Percentiles rank a stretch among this genome's conserved stretches.
phyloP scores from a whole-genome alignment of 2,329 filamentous ascomycete species.

The Didymella glomerata region DNA sequence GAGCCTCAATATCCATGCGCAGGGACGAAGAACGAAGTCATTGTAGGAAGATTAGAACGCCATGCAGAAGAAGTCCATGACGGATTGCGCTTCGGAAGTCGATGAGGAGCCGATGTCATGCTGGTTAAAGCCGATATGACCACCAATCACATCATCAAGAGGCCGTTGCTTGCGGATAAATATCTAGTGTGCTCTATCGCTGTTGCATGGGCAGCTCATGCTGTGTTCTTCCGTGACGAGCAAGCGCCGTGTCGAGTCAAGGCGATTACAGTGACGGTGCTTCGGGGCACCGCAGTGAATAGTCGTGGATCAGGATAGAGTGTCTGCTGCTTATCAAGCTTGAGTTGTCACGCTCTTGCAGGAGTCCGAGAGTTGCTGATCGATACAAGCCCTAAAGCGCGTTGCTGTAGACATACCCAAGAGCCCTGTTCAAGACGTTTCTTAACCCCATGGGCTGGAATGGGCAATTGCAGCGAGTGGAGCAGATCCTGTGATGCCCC shows the following conservation, averaged over 20 bases:
- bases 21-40: slow-evolving; percentile 4
- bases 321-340: not conserved
- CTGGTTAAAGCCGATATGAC: slow-evolving; percentile 25
- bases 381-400: not conserved
- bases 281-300: not conserved
- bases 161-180: not conserved
- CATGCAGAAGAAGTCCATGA: slow-evolving; percentile 23
- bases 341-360: not conserved
- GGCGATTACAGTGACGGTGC: not conserved
- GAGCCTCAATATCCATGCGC: slow-evolving; percentile 1
- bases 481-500: not conserved
- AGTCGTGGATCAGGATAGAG: not conserved
- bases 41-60: slow-evolving; percentile 2
- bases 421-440: not conserved
- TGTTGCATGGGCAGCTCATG: not conserved
- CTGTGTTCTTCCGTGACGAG: not conserved
- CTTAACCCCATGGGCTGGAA: not conserved
- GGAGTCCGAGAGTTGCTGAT: not conserved
- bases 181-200: not conserved
- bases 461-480: slow-evolving; percentile 10
- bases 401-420: not conserved
- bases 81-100: slow-evolving; percentile 17
- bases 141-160: slow-evolving; percentile 23
- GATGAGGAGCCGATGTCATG: slow-evolving; percentile 25
- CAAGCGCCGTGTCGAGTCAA: not conserved